These are phyloP conservation scores for Sugiyamaella xylanicola DNA, from an alignment of 1,139 yeast species.

Conservation along the genomic window DNA sequence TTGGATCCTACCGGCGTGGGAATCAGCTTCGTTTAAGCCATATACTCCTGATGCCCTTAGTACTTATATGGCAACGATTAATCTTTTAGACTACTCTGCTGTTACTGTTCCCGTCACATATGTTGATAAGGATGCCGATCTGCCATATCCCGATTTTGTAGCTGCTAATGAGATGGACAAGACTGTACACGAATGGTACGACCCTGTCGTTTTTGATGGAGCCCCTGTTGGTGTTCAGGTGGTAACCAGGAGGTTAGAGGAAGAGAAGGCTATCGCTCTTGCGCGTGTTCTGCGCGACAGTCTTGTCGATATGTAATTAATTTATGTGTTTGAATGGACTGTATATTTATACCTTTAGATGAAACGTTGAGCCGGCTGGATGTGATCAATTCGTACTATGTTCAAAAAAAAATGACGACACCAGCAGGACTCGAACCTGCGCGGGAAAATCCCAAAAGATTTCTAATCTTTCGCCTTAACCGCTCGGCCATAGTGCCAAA, in stretches of 20 bases:
- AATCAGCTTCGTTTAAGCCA: constrained; percentile 50
- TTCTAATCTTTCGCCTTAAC: constrained; percentile 84
- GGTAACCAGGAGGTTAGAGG: constrained; percentile 58
- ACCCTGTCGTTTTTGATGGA: constrained; percentile 58
- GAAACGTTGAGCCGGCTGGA: too few relatives aligned
- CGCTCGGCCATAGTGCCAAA: constrained; percentile 75
- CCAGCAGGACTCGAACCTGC: constrained; percentile 34
- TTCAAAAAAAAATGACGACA: constrained; percentile 38
- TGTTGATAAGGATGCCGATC: constrained; percentile 46
- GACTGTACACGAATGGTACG: constrained; percentile 50
- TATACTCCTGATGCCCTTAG: constrained; percentile 50
- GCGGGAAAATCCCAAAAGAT: constrained; percentile 62
- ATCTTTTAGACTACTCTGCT: constrained; percentile 58
- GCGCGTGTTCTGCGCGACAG: constrained; percentile 33
- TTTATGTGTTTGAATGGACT: too few relatives aligned
- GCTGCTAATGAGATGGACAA: constrained; percentile 46
- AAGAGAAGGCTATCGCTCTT: constrained; percentile 57
- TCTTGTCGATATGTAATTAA: too few relatives aligned
- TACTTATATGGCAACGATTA: constrained; percentile 61
- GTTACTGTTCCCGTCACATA: constrained; percentile 62
- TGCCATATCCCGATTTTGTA: neutral
- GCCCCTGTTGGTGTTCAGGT: constrained; percentile 70
- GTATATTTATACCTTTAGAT: too few relatives aligned
- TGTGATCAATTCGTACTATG: neutral
- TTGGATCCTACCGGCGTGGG: constrained; percentile 51